Base-by-base conservation (phyloP, 306 rosid genomes). In the Nissolia schottii region DNA sequence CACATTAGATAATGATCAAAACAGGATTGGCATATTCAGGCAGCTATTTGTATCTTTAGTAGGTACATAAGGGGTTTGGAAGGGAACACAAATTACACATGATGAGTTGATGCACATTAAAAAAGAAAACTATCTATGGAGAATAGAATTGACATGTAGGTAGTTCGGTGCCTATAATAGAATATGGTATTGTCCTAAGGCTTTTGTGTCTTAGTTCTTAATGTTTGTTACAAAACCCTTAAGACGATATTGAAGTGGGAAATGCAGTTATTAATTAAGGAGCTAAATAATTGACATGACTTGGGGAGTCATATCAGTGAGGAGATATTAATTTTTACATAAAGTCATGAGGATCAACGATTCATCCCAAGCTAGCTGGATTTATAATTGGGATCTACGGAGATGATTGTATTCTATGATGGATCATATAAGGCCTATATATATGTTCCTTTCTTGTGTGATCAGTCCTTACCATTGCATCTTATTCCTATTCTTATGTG, bases 21-120 rank as follows among this genome's bases (percentile, higher is more conserved):
- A 23, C 43, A 66, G 19, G 69, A 14, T 18, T 18, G 79, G 54
- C 2, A 28, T 43, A 59, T 50, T 59, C 22, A 48, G 79, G 55
- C 54, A 64, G 18, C n/a, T 43, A 74, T 10, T 10, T n/a, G n/a
- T 37, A 73, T 72, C 56, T 49, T 10, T 75, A 55, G 67, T 62
- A 62, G 78, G 67, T 78, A 9, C 14, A 55, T 12, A 79, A 25
- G 34, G 53, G 56, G 64, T 55, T 64, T 48, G 65, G 68, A 43
- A 51, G 32, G 76, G 38, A 46, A 73, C 80, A 79, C n/a, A 34
- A 68, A 71, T n/a, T n/a, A n/a, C 64, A 62, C 64, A 73, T 13
- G 28, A 28, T 6, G 59, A 29, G 31, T 45, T 11, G 60, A 68
- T 77, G 50, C 64, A 41, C 6, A 37, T 34, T n/a, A n/a, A n/a